phyloP scores from a whole-genome alignment of 2,329 filamentous ascomycete species.

The Coniochaeta ligniaria region DNA sequence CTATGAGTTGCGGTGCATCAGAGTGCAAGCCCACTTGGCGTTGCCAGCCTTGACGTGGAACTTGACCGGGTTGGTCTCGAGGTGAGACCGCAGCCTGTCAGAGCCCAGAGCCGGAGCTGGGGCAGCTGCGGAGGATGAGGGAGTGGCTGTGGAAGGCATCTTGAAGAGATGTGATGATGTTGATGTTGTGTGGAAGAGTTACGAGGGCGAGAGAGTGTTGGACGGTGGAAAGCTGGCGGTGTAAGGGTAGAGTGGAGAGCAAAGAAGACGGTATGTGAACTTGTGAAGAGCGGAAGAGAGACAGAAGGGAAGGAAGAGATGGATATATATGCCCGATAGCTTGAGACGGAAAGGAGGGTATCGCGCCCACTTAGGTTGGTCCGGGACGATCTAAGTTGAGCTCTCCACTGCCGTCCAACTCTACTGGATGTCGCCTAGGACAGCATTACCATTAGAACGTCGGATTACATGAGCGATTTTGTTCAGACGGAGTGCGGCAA shows the following conservation, averaged over 20 bases:
- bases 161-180: background rate
- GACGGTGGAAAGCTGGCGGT: background rate
- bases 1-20: slow-evolving; percentile 37
- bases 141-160: background rate
- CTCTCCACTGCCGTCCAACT: background rate
- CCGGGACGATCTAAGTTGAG: background rate
- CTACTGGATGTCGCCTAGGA: background rate
- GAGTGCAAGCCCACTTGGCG: slow-evolving; percentile 29
- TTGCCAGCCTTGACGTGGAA: slow-evolving; percentile 38
- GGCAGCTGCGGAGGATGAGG: background rate
- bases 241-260: background rate
- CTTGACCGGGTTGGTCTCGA: slow-evolving; percentile 33
- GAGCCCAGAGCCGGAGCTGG: slow-evolving; percentile 3
- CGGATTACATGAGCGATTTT: background rate
- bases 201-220: background rate
- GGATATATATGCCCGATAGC: background rate
- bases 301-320: background rate
- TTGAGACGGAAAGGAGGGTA: background rate
- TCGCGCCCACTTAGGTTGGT: background rate
- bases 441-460: background rate
- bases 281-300: background rate
- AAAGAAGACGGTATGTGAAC: background rate
- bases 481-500: background rate
- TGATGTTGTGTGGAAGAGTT: background rate
- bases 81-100: slow-evolving; percentile 13